Evolutionary conservation across 352 stramenopile genomes (phyloP).

Genomic region (Blastocystis hominis): DNA sequence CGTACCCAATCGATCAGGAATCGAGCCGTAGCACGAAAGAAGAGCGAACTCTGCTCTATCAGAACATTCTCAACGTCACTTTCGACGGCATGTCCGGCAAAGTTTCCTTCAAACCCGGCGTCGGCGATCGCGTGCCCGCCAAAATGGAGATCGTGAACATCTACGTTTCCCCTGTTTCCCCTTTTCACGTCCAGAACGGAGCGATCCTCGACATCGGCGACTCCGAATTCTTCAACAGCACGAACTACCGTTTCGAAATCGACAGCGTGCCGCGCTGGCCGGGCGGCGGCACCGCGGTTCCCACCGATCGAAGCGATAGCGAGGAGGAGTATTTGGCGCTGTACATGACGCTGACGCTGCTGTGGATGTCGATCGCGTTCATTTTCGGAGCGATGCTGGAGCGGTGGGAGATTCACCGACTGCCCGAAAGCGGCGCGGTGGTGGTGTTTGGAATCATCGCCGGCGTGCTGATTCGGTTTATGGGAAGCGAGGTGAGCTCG

Average conservation of each 20-base stretch:
- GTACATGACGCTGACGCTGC: conserved; percentile 18
- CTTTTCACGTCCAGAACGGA: neutral
- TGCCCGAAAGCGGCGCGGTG: conserved; percentile 58
- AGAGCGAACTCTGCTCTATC: conserved; percentile 1
- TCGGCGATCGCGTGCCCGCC: conserved; percentile 21
- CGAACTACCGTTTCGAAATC: neutral
- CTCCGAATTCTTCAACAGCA: neutral
- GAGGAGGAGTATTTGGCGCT: conserved; percentile 8
- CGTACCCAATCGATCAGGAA: neutral
- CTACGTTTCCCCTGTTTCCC: neutral
- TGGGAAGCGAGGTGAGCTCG: neutral
- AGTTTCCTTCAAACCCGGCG: neutral
- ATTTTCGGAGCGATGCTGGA: conserved; percentile 41
- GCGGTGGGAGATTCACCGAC: neutral
- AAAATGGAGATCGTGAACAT: conserved; percentile 57
- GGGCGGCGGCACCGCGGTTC: conserved; percentile 47
- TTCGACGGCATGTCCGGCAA: neutral
- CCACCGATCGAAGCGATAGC: conserved; percentile 53
- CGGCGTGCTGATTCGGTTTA: conserved; percentile 42
- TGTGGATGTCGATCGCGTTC: conserved; percentile 43
- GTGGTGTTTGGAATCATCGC: conserved; percentile 60
- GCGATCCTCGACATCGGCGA: neutral
- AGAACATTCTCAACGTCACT: neutral
- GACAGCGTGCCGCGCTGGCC: conserved; percentile 28
- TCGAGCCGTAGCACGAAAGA: neutral